Conservation (phyloP, 176 grass and related monocot species). For the Cymbopogon citratus region DNA sequence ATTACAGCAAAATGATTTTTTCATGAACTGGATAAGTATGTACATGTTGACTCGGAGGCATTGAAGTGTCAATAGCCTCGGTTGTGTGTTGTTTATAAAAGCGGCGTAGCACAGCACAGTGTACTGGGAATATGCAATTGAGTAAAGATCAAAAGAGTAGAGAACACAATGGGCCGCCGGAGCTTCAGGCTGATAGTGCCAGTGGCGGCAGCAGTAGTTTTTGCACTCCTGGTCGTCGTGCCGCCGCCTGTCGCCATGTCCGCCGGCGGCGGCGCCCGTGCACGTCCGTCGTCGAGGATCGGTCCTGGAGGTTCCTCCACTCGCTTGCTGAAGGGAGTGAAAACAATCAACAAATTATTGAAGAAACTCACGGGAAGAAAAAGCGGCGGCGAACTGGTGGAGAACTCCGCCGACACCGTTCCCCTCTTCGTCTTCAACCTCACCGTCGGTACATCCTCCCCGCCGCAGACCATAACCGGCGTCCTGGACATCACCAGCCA, state of each 20-base stretch:
- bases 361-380: not conserved
- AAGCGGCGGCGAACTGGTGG: too few species aligned
- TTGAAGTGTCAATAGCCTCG: too few species aligned
- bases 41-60: too few species aligned
- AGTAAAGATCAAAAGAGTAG: too few species aligned
- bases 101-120: too few species aligned
- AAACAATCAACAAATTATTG: accelerated
- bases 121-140: too few species aligned
- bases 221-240: not conserved
- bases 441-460: not conserved
- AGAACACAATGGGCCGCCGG: not conserved
- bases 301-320: too few species aligned
- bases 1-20: too few species aligned
- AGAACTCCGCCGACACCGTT: not conserved
- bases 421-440: conserved; percentile 10
- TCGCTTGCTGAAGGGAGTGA: not conserved
- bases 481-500: not conserved
- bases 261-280: not conserved
- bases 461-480: not conserved
- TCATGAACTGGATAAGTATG: too few species aligned
- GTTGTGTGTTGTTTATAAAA: too few species aligned
- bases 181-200: not conserved
- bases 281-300: not conserved
- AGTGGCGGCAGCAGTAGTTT: not conserved
- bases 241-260: not conserved